Evolutionary conservation across 2,329 filamentous ascomycete species (phyloP).

Genomic region (Teratosphaeria viscida): DNA sequence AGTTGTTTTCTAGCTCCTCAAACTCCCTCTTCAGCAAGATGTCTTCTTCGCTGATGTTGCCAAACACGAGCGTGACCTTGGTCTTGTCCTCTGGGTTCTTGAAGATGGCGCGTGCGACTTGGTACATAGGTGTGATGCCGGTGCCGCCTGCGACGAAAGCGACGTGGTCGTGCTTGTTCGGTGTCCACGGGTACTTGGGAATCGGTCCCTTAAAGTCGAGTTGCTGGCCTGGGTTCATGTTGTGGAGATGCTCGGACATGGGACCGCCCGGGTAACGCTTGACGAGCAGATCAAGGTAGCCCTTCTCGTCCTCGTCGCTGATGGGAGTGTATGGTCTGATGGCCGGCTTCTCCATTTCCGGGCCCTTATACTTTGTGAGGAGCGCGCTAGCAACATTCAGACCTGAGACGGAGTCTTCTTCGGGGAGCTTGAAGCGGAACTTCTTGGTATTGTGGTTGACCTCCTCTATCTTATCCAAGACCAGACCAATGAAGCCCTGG

Average conservation of each 20-base stretch:
- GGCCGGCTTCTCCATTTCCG: constrained; percentile 72
- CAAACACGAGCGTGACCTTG: constrained; percentile 90
- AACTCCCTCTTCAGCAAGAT: constrained; percentile 84
- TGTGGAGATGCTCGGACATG: constrained; percentile 85
- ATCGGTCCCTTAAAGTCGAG: constrained; percentile 93
- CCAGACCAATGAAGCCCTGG: constrained; percentile 76
- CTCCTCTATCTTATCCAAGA: constrained; percentile 65
- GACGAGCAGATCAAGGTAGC: constrained; percentile 78
- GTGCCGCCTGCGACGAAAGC: constrained; percentile 86
- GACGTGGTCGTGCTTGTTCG: constrained; percentile 89
- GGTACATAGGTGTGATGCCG: constrained; percentile 96
- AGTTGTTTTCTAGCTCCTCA: constrained; percentile 81
- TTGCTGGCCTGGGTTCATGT: constrained; percentile 67
- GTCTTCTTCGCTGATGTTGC: constrained; percentile 80
- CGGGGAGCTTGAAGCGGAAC: constrained; percentile 77
- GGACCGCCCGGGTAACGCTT: constrained; percentile 85
- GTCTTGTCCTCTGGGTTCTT: constrained; percentile 94
- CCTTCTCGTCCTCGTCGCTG: constrained; percentile 67
- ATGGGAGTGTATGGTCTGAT: constrained; percentile 89
- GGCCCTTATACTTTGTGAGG: constrained; percentile 82
- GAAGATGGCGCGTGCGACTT: constrained; percentile 85
- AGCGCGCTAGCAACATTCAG: constrained; percentile 73
- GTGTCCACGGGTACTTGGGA: constrained; percentile 79
- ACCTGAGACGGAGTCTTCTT: constrained; percentile 74
- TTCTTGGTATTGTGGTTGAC: constrained; percentile 95